Evolutionary conservation across 2,329 filamentous ascomycete genomes (phyloP).

Genomic region (Cladosporium cucumerinum): DNA sequence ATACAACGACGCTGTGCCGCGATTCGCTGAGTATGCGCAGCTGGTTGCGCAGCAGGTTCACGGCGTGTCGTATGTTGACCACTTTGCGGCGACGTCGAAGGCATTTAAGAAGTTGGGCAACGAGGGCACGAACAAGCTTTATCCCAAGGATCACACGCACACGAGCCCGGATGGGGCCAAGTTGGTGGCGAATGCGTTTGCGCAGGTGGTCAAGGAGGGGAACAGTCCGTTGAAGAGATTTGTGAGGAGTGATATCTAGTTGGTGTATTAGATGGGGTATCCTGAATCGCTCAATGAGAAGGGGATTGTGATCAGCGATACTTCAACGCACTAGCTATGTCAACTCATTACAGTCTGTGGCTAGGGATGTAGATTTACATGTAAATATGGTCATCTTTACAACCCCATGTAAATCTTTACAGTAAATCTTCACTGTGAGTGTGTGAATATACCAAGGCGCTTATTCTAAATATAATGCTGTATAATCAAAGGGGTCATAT

Average conservation of each 20-base stretch:
- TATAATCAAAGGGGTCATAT: too few species aligned
- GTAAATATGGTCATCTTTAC: too few species aligned
- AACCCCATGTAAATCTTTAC: too few species aligned
- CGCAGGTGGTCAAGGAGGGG: constrained; percentile 42
- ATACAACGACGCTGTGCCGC: constrained; percentile 47
- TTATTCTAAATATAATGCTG: too few species aligned
- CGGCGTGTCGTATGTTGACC: constrained; percentile 52
- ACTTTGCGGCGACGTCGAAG: constrained; percentile 57
- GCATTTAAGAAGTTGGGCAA: constrained; percentile 52
- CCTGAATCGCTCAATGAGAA: not conserved
- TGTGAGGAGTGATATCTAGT: constrained; percentile 1
- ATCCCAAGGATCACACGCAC: constrained; percentile 61
- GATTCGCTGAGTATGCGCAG: constrained; percentile 57
- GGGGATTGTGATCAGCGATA: not conserved
- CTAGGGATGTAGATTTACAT: too few species aligned
- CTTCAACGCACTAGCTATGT: not conserved
- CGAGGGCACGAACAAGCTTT: constrained; percentile 51
- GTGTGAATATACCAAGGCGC: too few species aligned
- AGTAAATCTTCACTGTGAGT: too few species aligned
- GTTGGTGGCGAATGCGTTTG: constrained; percentile 55
- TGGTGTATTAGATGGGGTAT: not conserved
- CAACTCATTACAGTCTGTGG: not conserved
- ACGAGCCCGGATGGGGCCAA: constrained; percentile 56
- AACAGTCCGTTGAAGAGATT: not conserved
- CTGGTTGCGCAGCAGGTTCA: constrained; percentile 48